Conservation (phyloP, 805 yeast genomes). For the Pichia paraexigua region DNA sequence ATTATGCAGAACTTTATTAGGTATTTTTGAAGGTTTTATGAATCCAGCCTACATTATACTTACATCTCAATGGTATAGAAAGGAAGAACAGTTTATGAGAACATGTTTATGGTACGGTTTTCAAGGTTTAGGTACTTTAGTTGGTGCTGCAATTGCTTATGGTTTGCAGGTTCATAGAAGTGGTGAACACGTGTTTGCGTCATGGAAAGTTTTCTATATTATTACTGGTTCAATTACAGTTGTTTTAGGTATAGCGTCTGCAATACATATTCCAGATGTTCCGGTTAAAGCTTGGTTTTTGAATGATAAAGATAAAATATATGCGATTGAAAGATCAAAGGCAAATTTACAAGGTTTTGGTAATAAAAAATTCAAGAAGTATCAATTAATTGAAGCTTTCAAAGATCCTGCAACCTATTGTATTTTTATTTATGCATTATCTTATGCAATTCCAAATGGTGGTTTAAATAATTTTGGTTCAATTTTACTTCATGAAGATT, state of each 20-base stretch:
- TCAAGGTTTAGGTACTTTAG: slow-evolving; percentile 17
- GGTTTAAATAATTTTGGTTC: slow-evolving; percentile 24
- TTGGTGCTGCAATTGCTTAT: slow-evolving; percentile 49
- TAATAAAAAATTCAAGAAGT: slow-evolving; percentile 32
- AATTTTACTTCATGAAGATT: slow-evolving; percentile 17
- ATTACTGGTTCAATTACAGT: slow-evolving; percentile 12
- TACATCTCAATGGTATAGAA: slow-evolving; percentile 9
- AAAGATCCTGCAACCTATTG: slow-evolving; percentile 14
- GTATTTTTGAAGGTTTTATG: slow-evolving; percentile 28
- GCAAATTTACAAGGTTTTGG: slow-evolving; percentile 34
- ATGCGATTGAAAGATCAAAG: slow-evolving; percentile 24
- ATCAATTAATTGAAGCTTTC: slow-evolving; percentile 37
- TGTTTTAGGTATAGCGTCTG: slow-evolving; percentile 4
- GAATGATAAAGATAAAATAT: slow-evolving; percentile 29
- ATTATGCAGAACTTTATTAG: slow-evolving; percentile 40
- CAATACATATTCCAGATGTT: slow-evolving; percentile 32
- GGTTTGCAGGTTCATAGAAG: slow-evolving; percentile 24
- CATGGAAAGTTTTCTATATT: slow-evolving; percentile 38
- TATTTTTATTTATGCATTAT: slow-evolving; percentile 16
- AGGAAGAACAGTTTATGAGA: slow-evolving; percentile 21
- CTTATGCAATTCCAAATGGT: slow-evolving; percentile 26
- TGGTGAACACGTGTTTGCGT: slow-evolving; percentile 3
- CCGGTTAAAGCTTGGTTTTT: slow-evolving; percentile 41
- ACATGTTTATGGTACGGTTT: slow-evolving; percentile 19
- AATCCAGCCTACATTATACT: slow-evolving; percentile 28